Conservation (phyloP, 2,329 filamentous ascomycete genomes). For the Pochonia chlamydosporia region DNA sequence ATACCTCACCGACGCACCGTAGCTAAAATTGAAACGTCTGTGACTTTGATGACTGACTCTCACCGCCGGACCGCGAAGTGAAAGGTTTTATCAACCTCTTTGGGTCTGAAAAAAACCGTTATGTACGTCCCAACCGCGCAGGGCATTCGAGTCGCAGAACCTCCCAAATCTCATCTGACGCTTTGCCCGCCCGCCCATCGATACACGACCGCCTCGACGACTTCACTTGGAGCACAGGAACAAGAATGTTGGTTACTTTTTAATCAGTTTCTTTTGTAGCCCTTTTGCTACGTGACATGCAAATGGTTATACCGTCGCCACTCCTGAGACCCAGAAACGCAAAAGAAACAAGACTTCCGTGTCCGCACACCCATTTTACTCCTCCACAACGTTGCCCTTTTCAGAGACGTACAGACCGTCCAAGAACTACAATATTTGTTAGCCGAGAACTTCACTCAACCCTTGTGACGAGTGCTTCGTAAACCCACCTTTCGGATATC, state of each 20-base stretch:
- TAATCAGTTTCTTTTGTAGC: conserved; percentile 33
- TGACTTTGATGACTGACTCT: no score
- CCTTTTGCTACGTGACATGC: conserved; percentile 53
- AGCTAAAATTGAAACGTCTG: not conserved
- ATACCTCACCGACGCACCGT: not conserved
- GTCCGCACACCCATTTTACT: conserved; percentile 37
- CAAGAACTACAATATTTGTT: conserved; percentile 66
- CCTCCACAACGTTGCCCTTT: conserved; percentile 88
- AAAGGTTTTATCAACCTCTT: no score
- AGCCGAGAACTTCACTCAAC: conserved; percentile 11
- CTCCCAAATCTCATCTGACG: not conserved
- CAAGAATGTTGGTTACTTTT: conserved; percentile 31
- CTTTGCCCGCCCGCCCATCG: no score
- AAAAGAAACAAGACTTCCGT: conserved; percentile 44
- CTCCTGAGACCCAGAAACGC: conserved; percentile 58
- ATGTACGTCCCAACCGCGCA: no score
- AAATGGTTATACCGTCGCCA: conserved; percentile 55
- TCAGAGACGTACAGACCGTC: conserved; percentile 99
- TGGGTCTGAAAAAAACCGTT: no score
- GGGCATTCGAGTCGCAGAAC: no score
- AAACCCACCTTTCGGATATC: conserved; percentile 93
- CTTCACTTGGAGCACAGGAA: not conserved
- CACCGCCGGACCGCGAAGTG: no score
- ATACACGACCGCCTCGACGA: no score
- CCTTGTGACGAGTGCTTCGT: no score